These are phyloP conservation scores for Sicyos edulis DNA, from an alignment of 306 rosid species.

Conservation along the genomic window DNA sequence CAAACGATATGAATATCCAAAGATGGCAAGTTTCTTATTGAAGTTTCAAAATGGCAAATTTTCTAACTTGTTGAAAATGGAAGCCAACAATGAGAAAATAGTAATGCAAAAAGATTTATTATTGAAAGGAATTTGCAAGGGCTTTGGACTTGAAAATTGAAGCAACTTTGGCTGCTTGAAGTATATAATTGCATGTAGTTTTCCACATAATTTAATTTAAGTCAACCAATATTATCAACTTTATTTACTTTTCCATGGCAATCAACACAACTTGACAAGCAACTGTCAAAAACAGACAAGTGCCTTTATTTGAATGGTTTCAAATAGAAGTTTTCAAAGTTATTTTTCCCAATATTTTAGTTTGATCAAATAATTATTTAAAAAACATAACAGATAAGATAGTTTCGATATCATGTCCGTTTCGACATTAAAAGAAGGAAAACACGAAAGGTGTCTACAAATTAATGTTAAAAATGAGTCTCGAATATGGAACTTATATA, in stretches of 20 bases:
- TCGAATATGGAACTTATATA: too few relatives aligned
- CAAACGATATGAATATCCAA: background rate
- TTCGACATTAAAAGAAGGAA: too few relatives aligned
- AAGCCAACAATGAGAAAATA: conserved; percentile 1
- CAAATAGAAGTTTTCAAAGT: too few relatives aligned
- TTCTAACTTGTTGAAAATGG: conserved; percentile 15
- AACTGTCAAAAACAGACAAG: too few relatives aligned
- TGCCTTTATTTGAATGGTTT: too few relatives aligned
- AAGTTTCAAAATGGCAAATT: background rate
- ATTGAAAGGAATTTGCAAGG: background rate
- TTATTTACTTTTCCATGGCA: background rate
- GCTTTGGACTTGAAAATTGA: background rate
- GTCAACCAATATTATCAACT: background rate
- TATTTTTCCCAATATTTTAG: too few relatives aligned
- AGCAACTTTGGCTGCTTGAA: background rate
- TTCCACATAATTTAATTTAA: background rate
- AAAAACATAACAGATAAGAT: too few relatives aligned
- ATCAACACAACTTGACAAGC: background rate
- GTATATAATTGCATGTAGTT: background rate
- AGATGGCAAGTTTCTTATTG: background rate
- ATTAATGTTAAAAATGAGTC: too few relatives aligned
- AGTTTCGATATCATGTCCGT: too few relatives aligned
- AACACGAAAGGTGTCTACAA: too few relatives aligned
- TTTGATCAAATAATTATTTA: too few relatives aligned
- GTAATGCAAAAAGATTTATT: background rate